These are phyloP conservation scores for Ophiostoma himal-ulmi DNA, from an alignment of 2,329 filamentous ascomycete genomes.

Conservation along the genomic window DNA sequence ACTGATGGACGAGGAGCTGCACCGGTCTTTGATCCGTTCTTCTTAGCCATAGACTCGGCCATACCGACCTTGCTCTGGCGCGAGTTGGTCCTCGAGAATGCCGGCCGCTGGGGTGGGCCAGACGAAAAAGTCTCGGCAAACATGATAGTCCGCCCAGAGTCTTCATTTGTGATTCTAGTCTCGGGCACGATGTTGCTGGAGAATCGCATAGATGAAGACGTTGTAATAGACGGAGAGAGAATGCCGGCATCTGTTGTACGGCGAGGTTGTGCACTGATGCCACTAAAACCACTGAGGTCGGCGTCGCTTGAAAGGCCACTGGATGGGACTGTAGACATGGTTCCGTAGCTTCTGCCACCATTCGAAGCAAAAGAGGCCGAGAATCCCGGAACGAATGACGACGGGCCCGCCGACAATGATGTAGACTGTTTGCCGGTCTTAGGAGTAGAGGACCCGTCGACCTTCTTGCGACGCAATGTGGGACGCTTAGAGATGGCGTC, in stretches of 20 bases:
- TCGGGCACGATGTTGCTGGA: conserved; percentile 68
- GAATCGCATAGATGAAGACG: conserved; percentile 51
- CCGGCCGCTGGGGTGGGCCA: conserved; percentile 35
- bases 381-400: conserved; percentile 11
- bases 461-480: conserved; percentile 27
- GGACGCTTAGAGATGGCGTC: conserved; percentile 35
- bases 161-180: conserved; percentile 59
- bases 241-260: background rate
- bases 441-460: conserved; percentile 20
- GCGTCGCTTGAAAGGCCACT: conserved; percentile 12
- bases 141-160: conserved; percentile 65
- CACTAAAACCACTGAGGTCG: background rate
- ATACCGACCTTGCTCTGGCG: conserved; percentile 37
- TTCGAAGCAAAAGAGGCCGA: conserved; percentile 19
- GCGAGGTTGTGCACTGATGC: background rate
- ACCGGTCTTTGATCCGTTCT: background rate
- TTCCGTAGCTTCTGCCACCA: conserved; percentile 27
- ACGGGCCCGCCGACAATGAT: conserved; percentile 10
- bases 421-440: conserved; percentile 8
- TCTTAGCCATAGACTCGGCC: conserved; percentile 40
- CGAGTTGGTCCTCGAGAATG: conserved; percentile 44
- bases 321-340: conserved; percentile 22
- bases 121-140: conserved; percentile 52
- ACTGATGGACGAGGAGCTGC: conserved; percentile 35
- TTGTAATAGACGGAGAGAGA: conserved; percentile 12